These are phyloP conservation scores for Strigomonas oncopelti DNA, from an alignment of 208 protist genomes.

Conservation along the genomic window DNA sequence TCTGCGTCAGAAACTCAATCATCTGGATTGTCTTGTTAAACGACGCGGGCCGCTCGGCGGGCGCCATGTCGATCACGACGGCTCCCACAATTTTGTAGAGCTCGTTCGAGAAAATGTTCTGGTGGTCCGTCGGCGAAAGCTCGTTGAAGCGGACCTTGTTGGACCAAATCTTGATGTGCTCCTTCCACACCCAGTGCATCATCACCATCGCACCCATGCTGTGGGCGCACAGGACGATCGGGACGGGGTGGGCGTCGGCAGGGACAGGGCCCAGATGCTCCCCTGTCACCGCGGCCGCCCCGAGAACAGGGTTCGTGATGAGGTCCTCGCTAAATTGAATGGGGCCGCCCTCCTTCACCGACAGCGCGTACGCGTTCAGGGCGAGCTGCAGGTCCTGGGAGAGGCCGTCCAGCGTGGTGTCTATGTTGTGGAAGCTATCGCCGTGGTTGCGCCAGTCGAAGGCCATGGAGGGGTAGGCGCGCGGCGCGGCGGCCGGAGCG, in stretches of 20 bases:
- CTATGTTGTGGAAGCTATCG: slow-evolving; percentile 27
- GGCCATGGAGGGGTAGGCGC: slow-evolving; percentile 23
- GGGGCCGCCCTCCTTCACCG: background rate
- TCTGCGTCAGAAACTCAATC: slow-evolving; percentile 26
- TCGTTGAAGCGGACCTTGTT: slow-evolving; percentile 20
- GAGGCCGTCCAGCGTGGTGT: slow-evolving; percentile 38
- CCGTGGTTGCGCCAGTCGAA: slow-evolving; percentile 58
- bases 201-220: slow-evolving; percentile 46
- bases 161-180: slow-evolving; percentile 30
- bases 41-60: slow-evolving; percentile 26
- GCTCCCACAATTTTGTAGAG: slow-evolving; percentile 32
- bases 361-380: slow-evolving; percentile 18
- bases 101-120: slow-evolving; percentile 23
- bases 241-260: slow-evolving; percentile 17
- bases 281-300: background rate
- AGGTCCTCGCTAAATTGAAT: slow-evolving; percentile 7
- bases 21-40: slow-evolving; percentile 37
- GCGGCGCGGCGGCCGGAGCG: slow-evolving; percentile 1
- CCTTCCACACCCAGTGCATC: slow-evolving; percentile 48
- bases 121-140: background rate
- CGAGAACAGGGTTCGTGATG: background rate
- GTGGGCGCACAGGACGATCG: slow-evolving; percentile 41
- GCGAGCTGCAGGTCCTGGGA: slow-evolving; percentile 37
- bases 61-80: slow-evolving; percentile 43
- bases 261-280: background rate